Base-by-base conservation (phyloP, 2,329 filamentous ascomycete genomes). In the Parastagonospora nodorum region DNA sequence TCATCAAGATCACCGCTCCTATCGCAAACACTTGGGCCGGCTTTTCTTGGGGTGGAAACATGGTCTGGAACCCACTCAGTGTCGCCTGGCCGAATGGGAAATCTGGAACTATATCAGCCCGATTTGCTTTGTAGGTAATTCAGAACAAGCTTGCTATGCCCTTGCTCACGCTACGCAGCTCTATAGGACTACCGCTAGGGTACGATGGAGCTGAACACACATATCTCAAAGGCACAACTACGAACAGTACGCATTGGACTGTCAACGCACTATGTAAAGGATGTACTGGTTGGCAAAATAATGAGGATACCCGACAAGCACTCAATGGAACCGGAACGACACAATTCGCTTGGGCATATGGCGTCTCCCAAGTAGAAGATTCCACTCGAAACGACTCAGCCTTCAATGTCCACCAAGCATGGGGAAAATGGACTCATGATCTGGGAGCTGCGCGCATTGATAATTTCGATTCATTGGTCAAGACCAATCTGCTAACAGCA, bases 51-150 rank as follows among this genome's bases (percentile, higher is more conserved):
- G 67, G 67, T 33, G 68, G 68, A 14, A 55, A 53, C 12, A 71
- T 71, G 68, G 66, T 69, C 37, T 71, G 64, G 64, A 64, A 70
- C 42, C 68, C 68, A 14, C 49, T 71, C n/a, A 66, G 65, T 30
- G 57, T 71, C 47, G 61, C 60, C 14, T 71, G 66, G 66, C 45
- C 63, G 7, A 70, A 70, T 46, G 66, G 62, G 8, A 61, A 61
- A 16, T 62, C 61, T 36, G 58, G 57, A 30, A 61, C 60, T 8
- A 55, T 62, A 32, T 71, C 68, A 45, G 60, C 67, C 29, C 61
- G 68, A 6, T 70, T 69, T 48, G 68, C 67, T 28, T 70, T 63
- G 68, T 71, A 61, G 19, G 68, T 58, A 8, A 11, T 16, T 4
- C 7, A 2, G 6, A 47, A 15, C 8, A 2, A 3, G 8, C 38